Percentiles rank a stretch among this genome's conserved stretches.
Conservation (phyloP, 371 early-diverging fungal genomes). For the Mucor mucedo region DNA sequence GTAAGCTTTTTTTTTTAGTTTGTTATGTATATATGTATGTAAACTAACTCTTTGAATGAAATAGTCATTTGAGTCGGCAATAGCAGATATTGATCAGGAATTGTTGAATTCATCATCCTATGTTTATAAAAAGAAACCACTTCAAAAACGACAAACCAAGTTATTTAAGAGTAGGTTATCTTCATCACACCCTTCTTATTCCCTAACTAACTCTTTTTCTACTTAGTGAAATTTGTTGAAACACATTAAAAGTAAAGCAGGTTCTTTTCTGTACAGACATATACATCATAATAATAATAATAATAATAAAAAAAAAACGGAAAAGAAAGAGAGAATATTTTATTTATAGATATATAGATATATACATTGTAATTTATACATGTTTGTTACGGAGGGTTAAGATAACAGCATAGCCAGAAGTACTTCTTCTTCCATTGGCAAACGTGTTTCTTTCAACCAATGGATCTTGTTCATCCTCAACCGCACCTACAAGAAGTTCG, state of each 20-base stretch:
- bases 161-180: slow-evolving; percentile 23
- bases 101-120: not conserved
- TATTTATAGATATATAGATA: too few species aligned
- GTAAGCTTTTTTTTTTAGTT: not conserved
- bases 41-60: not conserved
- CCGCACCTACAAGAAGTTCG: slow-evolving; percentile 7
- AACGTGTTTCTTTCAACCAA: slow-evolving; percentile 19
- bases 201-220: not conserved
- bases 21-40: not conserved
- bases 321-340: not conserved
- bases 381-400: slow-evolving; percentile 1
- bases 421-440: slow-evolving; percentile 20
- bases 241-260: slow-evolving; percentile 15
- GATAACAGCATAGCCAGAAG: slow-evolving; percentile 16
- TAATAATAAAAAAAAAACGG: not conserved
- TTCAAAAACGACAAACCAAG: slow-evolving; percentile 25
- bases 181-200: too few species aligned
- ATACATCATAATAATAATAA: too few species aligned
- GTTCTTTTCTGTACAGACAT: not conserved
- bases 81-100: slow-evolving; percentile 7
- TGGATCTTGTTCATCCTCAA: slow-evolving; percentile 14
- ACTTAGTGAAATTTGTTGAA: slow-evolving; percentile 29
- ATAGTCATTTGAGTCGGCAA: slow-evolving; percentile 11
- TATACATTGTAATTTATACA: too few species aligned
- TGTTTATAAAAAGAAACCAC: slow-evolving; percentile 29